Evolutionary conservation across 148 eudicot genomes (phyloP), one percentile per base, ranked within the genome.

Genomic region (Amaranthus palmeri): DNA sequence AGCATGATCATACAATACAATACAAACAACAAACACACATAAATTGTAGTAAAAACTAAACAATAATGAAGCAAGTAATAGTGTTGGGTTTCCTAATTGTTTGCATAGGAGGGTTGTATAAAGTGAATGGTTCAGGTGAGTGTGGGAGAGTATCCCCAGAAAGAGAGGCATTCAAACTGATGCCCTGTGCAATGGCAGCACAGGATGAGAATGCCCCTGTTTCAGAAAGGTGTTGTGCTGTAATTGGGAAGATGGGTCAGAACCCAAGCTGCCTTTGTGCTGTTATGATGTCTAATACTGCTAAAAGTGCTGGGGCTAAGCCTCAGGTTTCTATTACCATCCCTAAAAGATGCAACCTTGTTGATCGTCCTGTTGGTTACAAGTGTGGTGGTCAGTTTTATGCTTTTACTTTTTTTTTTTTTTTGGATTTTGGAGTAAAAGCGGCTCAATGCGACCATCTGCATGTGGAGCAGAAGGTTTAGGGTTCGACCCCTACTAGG

Each of bases 341-440:
- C 52, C 86, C 92, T 59, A 87, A 87, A 65, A 80, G 88, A 15
- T 87, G 93, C 75, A 79, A 83, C 80, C 58, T 89, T 6, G 87
- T 79, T 46, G 70, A 89, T 61, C 88, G 89, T 51, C 89, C 88
- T 56, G 84, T 88, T 41, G 93, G 90, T n/a, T 92, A 85, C 84
- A 81, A 86, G 73, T 87, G 90, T 54, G 90, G 92, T 12, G 76
- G 92, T 88, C 69, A 72, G 81, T 71, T 15, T 46, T 49, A 3
- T 0, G n/a, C n/a, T n/a, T n/a, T n/a, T n/a, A n/a, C n/a, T 25
- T 25, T 25, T 25, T 25, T 25, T 25, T 25, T 25, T 25, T 25
- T 25, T 25, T 25, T 25, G 36, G 36, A 25, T 25, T 25, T 25
- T 25, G 36, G 36, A 25, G 36, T 25, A 25, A 25, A 2, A 25